phyloP scores from a whole-genome alignment of 768 basidiomycete genomes.

The Suillus cothurnatus region DNA sequence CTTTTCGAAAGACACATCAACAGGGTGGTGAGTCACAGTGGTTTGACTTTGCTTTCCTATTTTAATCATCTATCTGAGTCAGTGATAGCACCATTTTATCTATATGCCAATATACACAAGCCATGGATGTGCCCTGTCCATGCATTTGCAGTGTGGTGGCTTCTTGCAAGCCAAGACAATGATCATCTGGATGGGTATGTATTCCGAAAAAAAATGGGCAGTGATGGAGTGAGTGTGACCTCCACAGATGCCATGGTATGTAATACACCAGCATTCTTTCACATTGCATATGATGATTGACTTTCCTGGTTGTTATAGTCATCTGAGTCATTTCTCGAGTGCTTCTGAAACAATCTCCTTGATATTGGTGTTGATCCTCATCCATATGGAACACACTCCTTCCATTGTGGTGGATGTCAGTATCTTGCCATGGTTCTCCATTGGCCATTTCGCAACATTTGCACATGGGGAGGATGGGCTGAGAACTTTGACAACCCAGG shows the following conservation, averaged over 20 bases:
- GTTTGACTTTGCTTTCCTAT: too few relatives aligned
- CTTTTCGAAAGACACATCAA: conserved; percentile 8
- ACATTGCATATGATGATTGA: too few relatives aligned
- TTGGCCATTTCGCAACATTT: too few relatives aligned
- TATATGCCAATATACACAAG: conserved; percentile 19
- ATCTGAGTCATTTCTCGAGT: conserved; percentile 38
- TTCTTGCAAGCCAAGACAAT: background rate
- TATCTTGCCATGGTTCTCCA: too few relatives aligned
- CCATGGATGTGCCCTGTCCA: background rate
- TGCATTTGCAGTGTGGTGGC: background rate
- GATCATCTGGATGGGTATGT: background rate
- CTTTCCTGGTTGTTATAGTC: conserved; percentile 22
- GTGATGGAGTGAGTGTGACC: conserved; percentile 1
- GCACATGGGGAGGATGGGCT: too few relatives aligned
- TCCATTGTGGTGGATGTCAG: too few relatives aligned
- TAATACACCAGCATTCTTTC: too few relatives aligned
- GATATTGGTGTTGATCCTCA: too few relatives aligned
- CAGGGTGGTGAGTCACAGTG: background rate
- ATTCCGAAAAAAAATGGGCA: background rate
- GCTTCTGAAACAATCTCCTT: conserved; percentile 42
- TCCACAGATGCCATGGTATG: conserved; percentile 1
- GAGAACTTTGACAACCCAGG: too few relatives aligned
- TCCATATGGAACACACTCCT: too few relatives aligned
- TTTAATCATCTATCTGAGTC: too few relatives aligned
- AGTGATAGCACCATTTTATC: conserved; percentile 31